Evolutionary conservation across 495 filamentous ascomycete genomes (phyloP), one percentile per base, ranked within the genome.

Genomic region (Penicillium odoratum): DNA sequence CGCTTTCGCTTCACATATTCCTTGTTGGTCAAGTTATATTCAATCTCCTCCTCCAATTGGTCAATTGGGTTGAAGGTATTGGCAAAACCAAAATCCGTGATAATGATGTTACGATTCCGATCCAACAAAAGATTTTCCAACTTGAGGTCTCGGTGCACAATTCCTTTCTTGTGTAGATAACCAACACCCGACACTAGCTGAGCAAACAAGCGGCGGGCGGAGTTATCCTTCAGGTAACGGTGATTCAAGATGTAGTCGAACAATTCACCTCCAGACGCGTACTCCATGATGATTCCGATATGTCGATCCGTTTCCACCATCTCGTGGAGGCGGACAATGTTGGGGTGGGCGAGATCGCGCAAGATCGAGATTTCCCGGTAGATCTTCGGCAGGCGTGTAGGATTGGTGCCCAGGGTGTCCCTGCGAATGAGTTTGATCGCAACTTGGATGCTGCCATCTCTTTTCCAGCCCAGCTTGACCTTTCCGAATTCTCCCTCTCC

Each of bases 401-500:
- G 88, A 67, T 98, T 98, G 33, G 84, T 85, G 25, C 91, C 92
- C 30, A 99, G 79, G 11, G 85, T 86, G 64, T 98, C 94, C 46
- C 92, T 83, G 42, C 93, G 88, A 68, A 99, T 98, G 59, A 99
- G 87, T 72, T 99, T 99, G 78, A 99, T 96, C 58, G 94, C 94
- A 57, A 99, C 94, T 78, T 98, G 82, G 45, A 96, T 88, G 56
- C 88, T 92, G 29, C 91, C 92, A 72, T 97, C 93, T 69, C 88
- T 86, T 74, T 96, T 98, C 94, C 95, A 99, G n/a, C 94, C 94
- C 64, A 99, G 83, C 72, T 97, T 98, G 63, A 99, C 94, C 68
- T 99, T 99, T 51, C 94, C 94, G 69, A 99, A 99, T 67, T 99
- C 94, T 33, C 94, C 94, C 77, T 98, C 94, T 48, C 94, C 94